Evolutionary conservation across 2,329 filamentous ascomycete genomes (phyloP).

Genomic region (Gaeumannomyces tritici): DNA sequence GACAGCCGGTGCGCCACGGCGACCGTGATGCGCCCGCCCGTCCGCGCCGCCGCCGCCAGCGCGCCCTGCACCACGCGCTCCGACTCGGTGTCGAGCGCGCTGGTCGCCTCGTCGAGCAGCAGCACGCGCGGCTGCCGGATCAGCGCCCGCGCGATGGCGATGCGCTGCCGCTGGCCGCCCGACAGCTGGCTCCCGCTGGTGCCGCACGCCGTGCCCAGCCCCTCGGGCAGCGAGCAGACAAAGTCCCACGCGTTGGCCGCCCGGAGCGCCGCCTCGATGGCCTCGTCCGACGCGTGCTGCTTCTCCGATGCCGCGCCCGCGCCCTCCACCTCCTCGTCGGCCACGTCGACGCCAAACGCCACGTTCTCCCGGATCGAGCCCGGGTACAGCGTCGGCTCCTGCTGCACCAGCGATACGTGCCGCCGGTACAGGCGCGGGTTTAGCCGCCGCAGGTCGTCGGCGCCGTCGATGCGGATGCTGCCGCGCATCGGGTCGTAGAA

Average conservation of each 20-base stretch:
- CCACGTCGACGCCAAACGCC: conserved; percentile 21
- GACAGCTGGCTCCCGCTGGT: conserved; percentile 47
- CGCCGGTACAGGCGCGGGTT: conserved; percentile 41
- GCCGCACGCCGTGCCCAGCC: conserved; percentile 45
- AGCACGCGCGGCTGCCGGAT: conserved; percentile 45
- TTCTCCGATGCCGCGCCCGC: neutral
- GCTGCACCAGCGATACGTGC: conserved; percentile 45
- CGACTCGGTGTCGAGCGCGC: conserved; percentile 36
- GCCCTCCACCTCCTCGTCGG: conserved; percentile 8
- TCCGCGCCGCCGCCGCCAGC: conserved; percentile 26
- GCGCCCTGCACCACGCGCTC: conserved; percentile 41
- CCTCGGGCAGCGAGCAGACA: conserved; percentile 33
- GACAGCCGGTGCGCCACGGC: conserved; percentile 31
- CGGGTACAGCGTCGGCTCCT: conserved; percentile 44
- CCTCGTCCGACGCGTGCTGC: conserved; percentile 17
- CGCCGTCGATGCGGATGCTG: conserved; percentile 27
- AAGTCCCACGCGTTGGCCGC: conserved; percentile 41
- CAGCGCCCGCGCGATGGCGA: conserved; percentile 51
- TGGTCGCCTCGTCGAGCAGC: conserved; percentile 51
- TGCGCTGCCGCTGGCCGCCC: conserved; percentile 49
- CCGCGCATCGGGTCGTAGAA: conserved; percentile 36
- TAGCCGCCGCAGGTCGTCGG: conserved; percentile 15
- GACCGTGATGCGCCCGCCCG: conserved; percentile 26
- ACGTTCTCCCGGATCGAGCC: conserved; percentile 37
- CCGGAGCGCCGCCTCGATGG: conserved; percentile 32